Base-by-base conservation (phyloP, 495 filamentous ascomycete genomes). In the Annulohypoxylon stygium region DNA sequence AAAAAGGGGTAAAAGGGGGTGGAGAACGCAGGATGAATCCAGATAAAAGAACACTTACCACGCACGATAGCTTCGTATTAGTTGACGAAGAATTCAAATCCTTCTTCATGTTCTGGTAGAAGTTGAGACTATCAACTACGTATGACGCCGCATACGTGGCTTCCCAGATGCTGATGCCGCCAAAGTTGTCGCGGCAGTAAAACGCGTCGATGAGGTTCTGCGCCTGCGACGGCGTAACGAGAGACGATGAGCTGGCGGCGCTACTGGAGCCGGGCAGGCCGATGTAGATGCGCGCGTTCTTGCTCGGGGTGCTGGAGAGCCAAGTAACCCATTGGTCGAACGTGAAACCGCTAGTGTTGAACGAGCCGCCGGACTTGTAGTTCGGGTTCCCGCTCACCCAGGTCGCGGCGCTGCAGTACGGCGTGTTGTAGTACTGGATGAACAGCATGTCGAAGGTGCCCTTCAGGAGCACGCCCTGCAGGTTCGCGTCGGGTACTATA, bases 161-260 rank as follows among this genome's bases (percentile, higher is more conserved):
- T 45, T 93, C 92, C 89, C 90, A 93, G 8, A 94, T 72, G 87
- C 92, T 90, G 14, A 93, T 83, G 78, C 92, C 92, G 59, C 90
- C 91, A 68, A 93, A 93, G 4, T 80, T 82, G 4, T 81, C 55
- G n/a, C 80, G 70, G 20, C 72, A 80, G 70, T 86, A 83, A 74
- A 87, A 90, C 39, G 81, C 79, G 1, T 80, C 62, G 30, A 90
- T 81, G 57, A 93, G 63, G 39, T 79, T 74, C 16, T 83, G 86
- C 65, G 91, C 85, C 0, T 73, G 71, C 0, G 86, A 83, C 1
- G 80, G 79, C 10, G 90, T 72, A 2, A 75, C 69, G 4, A 78
- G 68, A 2, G 53, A 60, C 12, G 55, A 54, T 4, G 75, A 10
- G 73, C 89, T 90, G 0, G 70, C 76, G 1, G 81, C 84, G 0